Percentiles rank a stretch among this genome's conserved stretches.
Conservation (phyloP, 805 yeast species). For the Wickerhamiella qilinensis region DNA sequence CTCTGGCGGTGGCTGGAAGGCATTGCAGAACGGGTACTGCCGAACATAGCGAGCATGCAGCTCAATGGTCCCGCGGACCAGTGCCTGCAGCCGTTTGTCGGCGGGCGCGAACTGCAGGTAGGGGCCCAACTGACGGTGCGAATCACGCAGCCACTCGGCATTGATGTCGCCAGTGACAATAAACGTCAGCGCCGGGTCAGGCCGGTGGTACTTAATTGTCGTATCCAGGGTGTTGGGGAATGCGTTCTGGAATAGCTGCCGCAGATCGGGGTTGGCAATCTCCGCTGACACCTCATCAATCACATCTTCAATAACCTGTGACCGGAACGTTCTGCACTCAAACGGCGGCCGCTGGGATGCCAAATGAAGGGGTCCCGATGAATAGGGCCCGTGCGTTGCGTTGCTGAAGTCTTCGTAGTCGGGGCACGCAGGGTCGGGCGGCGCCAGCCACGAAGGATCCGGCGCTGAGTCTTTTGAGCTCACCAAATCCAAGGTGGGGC, state of each 20-base stretch:
- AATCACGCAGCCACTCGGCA: conserved; percentile 86
- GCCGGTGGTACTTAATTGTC: conserved; percentile 56
- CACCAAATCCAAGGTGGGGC: too few relatives aligned
- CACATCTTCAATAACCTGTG: conserved; percentile 43
- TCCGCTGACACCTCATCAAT: conserved; percentile 35
- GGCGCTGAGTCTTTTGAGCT: too few relatives aligned
- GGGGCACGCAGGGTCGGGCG: conserved; percentile 29
- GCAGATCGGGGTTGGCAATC: conserved; percentile 48
- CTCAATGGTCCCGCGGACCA: conserved; percentile 64
- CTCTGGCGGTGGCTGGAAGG: conserved; percentile 67
- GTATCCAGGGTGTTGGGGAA: conserved; percentile 83
- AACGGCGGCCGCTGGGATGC: conserved; percentile 66
- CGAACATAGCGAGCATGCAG: conserved; percentile 55
- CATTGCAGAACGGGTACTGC: conserved; percentile 70
- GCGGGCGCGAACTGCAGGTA: conserved; percentile 44
- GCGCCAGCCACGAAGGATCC: too few relatives aligned
- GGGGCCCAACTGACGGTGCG: conserved; percentile 66
- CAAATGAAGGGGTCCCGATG: conserved; percentile 36
- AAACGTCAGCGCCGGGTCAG: conserved; percentile 39
- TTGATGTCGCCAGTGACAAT: conserved; percentile 85
- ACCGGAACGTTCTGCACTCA: conserved; percentile 57
- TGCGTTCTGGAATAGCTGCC: conserved; percentile 62
- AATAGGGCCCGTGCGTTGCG: conserved; percentile 37
- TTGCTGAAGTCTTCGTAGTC: conserved; percentile 48
- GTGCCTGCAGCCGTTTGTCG: conserved; percentile 32